phyloP scores from a whole-genome alignment of 2,329 filamentous ascomycete genomes.

The Ceratocystis diversiconidia region DNA sequence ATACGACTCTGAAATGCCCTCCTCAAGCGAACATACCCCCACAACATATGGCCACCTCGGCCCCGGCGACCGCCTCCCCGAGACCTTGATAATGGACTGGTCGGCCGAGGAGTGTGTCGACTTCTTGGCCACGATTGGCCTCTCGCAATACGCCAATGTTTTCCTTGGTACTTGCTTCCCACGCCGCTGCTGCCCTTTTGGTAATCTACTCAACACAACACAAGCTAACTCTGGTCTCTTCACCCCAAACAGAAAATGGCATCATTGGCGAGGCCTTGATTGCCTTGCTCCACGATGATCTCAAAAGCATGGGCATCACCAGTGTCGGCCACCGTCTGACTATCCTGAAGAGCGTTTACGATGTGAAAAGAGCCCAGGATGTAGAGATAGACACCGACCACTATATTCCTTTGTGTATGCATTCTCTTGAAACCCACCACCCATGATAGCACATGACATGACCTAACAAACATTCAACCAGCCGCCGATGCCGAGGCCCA shows the following conservation, averaged over 20 bases:
- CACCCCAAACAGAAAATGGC: constrained; percentile 56
- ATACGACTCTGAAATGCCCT: constrained; percentile 58
- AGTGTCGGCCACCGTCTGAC: constrained; percentile 91
- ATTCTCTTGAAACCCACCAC: background rate
- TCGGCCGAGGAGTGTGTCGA: constrained; percentile 78
- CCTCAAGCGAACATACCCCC: constrained; percentile 58
- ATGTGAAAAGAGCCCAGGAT: constrained; percentile 88
- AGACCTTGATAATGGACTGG: constrained; percentile 67
- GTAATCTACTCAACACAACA: background rate
- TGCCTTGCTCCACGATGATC: constrained; percentile 76
- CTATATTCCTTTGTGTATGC: constrained; percentile 81
- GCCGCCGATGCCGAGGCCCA: constrained; percentile 80
- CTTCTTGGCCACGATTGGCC: constrained; percentile 65
- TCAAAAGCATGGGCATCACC: constrained; percentile 85
- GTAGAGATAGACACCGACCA: constrained; percentile 83
- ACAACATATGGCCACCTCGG: constrained; percentile 59
- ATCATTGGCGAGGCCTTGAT: constrained; percentile 86
- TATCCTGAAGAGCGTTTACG: constrained; percentile 90
- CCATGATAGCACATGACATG: background rate
- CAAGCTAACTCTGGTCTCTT: background rate
- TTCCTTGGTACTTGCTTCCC: constrained; percentile 54
- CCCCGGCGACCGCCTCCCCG: constrained; percentile 52
- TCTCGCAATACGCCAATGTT: constrained; percentile 67
- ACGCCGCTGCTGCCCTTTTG: too few relatives aligned
- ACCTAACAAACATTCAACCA: constrained; percentile 27